Evolutionary conservation across 2,329 filamentous ascomycete genomes (phyloP).

Genomic region (Periconia macrospinosa): DNA sequence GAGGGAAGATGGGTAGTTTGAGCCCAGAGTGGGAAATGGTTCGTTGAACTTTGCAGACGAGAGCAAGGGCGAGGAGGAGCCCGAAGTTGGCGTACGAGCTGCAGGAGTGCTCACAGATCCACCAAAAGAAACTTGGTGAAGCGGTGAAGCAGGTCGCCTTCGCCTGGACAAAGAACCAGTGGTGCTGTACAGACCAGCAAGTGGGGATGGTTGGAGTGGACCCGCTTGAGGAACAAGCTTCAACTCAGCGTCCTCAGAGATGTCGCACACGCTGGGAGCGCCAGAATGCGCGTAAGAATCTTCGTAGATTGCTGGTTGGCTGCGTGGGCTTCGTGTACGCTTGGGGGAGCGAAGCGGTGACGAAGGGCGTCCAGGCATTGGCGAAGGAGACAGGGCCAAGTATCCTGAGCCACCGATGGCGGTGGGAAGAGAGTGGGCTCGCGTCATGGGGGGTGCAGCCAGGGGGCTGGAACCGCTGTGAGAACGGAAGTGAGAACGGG

Average conservation of each 20-base stretch:
- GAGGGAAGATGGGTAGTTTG: conserved; percentile 45
- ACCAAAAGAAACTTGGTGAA: conserved; percentile 44
- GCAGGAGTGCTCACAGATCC: conserved; percentile 26
- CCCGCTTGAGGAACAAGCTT: conserved; percentile 46
- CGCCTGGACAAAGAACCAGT: conserved; percentile 38
- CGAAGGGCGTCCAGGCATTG: conserved; percentile 35
- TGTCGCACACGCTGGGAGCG: conserved; percentile 44
- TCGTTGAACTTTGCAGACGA: conserved; percentile 52
- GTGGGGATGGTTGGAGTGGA: conserved; percentile 17
- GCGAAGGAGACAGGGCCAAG: conserved; percentile 39
- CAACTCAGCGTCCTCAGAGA: conserved; percentile 54
- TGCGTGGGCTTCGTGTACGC: conserved; percentile 43
- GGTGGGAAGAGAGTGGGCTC: conserved; percentile 52
- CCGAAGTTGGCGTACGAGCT: conserved; percentile 38
- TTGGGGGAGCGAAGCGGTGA: conserved; percentile 49
- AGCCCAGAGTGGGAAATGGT: conserved; percentile 43
- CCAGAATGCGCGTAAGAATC: conserved; percentile 29
- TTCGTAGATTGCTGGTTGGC: conserved; percentile 21
- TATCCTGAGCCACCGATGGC: conserved; percentile 38
- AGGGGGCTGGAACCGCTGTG: conserved; percentile 45
- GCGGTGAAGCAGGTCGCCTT: conserved; percentile 50
- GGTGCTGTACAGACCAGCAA: conserved; percentile 35
- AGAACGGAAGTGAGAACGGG: conserved; percentile 50
- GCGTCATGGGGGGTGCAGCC: conserved; percentile 49
- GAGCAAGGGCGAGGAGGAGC: conserved; percentile 47